phyloP scores from a whole-genome alignment of 306 rosid genomes.

The Lithocarpus polystachyus region DNA sequence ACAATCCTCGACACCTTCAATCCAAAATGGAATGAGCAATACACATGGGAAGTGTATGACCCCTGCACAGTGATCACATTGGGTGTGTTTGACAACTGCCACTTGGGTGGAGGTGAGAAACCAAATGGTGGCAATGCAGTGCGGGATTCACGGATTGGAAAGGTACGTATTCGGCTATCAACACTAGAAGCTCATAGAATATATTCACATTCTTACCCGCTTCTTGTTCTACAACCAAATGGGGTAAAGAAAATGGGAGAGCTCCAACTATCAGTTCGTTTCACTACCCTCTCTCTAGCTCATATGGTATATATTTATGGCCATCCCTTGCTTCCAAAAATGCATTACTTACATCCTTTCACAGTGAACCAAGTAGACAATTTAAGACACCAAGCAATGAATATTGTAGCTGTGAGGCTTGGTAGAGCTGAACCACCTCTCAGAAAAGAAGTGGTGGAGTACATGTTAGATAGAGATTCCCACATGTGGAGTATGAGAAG shows the following conservation, averaged over 20 bases:
- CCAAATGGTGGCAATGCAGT: conserved; percentile 28
- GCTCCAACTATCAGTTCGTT: conserved; percentile 84
- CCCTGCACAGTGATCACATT: conserved; percentile 88
- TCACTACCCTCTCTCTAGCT: conserved; percentile 78
- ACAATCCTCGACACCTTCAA: conserved; percentile 68
- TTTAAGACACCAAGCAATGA: conserved; percentile 87
- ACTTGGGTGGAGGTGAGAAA: conserved; percentile 62
- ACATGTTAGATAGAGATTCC: conserved; percentile 93
- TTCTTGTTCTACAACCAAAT: conserved; percentile 68
- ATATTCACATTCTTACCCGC: conserved; percentile 75
- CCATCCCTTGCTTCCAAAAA: conserved; percentile 88
- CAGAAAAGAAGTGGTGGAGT: conserved; percentile 86
- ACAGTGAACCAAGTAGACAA: conserved; percentile 87
- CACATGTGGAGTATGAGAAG: conserved; percentile 98
- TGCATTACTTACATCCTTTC: conserved; percentile 88
- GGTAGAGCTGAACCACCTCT: conserved; percentile 91
- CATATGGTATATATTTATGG: conserved; percentile 69
- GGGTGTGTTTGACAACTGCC: conserved; percentile 85
- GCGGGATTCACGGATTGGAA: conserved; percentile 75
- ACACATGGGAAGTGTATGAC: conserved; percentile 94
- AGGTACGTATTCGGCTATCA: conserved; percentile 86
- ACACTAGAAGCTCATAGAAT: conserved; percentile 75
- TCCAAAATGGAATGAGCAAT: conserved; percentile 97
- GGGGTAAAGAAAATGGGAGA: conserved; percentile 97
- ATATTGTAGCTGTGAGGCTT: conserved; percentile 70